phyloP scores from a whole-genome alignment of 1,139 yeast species.

The Taphrina pruni region DNA sequence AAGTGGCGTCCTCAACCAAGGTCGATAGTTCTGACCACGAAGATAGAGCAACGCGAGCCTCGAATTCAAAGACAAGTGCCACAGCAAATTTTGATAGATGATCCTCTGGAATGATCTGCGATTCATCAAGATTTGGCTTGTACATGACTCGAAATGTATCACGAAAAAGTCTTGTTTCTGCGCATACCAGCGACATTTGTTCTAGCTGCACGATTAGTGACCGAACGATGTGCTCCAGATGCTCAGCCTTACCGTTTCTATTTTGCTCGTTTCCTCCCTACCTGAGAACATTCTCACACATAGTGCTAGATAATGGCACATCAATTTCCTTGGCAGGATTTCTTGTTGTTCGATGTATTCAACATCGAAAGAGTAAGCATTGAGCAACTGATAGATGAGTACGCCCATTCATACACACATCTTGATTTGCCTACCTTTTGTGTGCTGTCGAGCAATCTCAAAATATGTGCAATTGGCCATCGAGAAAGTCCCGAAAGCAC shows the following conservation, averaged over 20 bases:
- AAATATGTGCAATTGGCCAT: slow-evolving; percentile 6
- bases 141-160: slow-evolving; percentile 2
- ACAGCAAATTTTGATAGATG: slow-evolving; percentile 19
- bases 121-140: neutral
- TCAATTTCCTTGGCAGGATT: neutral
- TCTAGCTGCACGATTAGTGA: slow-evolving; percentile 1
- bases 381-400: neutral
- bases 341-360: neutral
- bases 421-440: neutral
- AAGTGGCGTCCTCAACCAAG: slow-evolving; percentile 43
- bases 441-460: slow-evolving; percentile 1
- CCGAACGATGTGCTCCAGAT: no score
- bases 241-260: neutral
- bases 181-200: slow-evolving; percentile 6
- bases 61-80: slow-evolving; percentile 31
- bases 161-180: neutral
- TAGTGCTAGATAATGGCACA: slow-evolving; percentile 3
- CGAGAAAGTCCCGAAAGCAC: slow-evolving; percentile 35
- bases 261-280: neutral
- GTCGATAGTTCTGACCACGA: slow-evolving; percentile 24
- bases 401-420: no score
- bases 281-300: neutral
- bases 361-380: neutral
- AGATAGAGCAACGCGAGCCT: slow-evolving; percentile 8
- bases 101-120: neutral